phyloP scores from a whole-genome alignment of 2,329 filamentous ascomycete genomes.

The Trichoderma brevicompactum region DNA sequence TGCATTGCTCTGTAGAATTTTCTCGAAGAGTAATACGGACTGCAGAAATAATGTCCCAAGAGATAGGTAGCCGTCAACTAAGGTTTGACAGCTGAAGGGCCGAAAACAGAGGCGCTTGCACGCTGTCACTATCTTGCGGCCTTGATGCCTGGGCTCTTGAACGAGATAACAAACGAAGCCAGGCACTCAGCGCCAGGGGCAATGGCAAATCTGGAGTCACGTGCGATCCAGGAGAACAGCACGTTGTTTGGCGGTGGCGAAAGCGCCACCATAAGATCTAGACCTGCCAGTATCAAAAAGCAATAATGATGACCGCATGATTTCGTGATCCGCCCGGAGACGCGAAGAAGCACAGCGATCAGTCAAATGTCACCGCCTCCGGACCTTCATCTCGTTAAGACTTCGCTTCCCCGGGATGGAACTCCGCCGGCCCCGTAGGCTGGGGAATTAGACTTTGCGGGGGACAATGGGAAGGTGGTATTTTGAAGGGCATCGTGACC shows the following conservation, averaged over 20 bases:
- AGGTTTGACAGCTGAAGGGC: not conserved
- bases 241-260: slow-evolving; percentile 15
- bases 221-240: slow-evolving; percentile 1
- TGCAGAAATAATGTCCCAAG: not conserved
- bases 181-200: no score
- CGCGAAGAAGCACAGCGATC: no score
- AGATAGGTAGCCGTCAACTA: not conserved
- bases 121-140: not conserved
- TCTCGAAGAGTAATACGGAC: not conserved
- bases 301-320: slow-evolving; percentile 6
- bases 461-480: slow-evolving; percentile 13
- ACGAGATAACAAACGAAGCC: not conserved
- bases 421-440: slow-evolving; percentile 4
- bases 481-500: not conserved
- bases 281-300: not conserved
- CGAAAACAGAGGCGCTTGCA: not conserved
- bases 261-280: slow-evolving; percentile 6
- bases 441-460: slow-evolving; percentile 25
- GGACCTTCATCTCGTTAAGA: slow-evolving; percentile 1
- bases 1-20: not conserved
- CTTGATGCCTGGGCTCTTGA: not conserved
- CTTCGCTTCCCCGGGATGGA: slow-evolving; percentile 12
- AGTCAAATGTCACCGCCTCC: not conserved
- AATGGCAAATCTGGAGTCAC: not conserved
- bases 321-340: not conserved